These are phyloP conservation scores for Mucor racemosus DNA, from an alignment of 371 early-diverging fungal species.

Conservation along the genomic window DNA sequence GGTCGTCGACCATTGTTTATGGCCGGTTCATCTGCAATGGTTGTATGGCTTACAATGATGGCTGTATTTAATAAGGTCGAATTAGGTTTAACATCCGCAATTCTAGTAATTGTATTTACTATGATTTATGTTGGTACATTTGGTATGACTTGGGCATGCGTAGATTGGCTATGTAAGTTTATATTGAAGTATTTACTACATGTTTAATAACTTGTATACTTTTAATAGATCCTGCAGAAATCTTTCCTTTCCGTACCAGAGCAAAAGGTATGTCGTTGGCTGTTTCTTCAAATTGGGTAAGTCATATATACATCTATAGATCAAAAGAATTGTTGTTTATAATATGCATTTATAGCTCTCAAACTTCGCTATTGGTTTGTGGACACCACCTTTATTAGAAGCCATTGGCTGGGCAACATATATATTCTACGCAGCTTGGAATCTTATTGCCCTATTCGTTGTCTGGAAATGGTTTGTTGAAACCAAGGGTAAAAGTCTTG, in stretches of 20 bases:
- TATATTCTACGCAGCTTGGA: constrained; percentile 50
- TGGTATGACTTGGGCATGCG: constrained; percentile 46
- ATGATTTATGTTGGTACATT: constrained; percentile 47
- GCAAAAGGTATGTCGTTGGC: constrained; percentile 48
- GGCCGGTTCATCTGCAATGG: constrained; percentile 42
- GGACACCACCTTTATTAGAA: constrained; percentile 41
- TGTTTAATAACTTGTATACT: not conserved
- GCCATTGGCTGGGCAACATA: constrained; percentile 45
- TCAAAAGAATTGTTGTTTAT: not conserved
- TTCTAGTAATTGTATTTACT: constrained; percentile 39
- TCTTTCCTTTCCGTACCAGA: constrained; percentile 53
- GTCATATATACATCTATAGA: not conserved
- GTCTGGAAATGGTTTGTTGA: constrained; percentile 48
- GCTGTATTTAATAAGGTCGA: constrained; percentile 43
- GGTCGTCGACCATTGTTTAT: constrained; percentile 50
- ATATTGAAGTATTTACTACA: not conserved
- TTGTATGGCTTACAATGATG: constrained; percentile 41
- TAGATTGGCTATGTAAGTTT: constrained; percentile 45
- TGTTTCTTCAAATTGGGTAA: constrained; percentile 67
- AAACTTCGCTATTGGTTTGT: constrained; percentile 50
- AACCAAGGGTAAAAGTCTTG: constrained; percentile 56
- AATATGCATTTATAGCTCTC: constrained; percentile 17
- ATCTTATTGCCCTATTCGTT: constrained; percentile 35
- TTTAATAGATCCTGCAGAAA: constrained; percentile 62
- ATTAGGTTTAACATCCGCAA: constrained; percentile 43